Conservation (phyloP, 2,329 filamentous ascomycete species). For the Pseudogymnoascus sp. region DNA sequence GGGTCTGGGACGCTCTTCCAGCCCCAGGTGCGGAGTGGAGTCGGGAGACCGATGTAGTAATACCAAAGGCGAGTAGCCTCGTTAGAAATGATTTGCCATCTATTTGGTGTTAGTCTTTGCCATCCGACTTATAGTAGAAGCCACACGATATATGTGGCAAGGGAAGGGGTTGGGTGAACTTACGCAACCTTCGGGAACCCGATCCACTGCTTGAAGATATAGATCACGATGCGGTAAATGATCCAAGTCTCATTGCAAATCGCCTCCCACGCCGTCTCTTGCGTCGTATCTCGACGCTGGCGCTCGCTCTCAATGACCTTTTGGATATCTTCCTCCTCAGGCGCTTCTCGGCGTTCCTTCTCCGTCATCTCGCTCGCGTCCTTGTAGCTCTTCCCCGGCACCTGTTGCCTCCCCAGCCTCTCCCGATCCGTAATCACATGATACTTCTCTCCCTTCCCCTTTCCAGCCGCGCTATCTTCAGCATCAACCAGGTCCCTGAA, state of each 20-base stretch:
- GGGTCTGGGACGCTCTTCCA: slow-evolving; percentile 36
- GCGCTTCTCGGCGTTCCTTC: slow-evolving; percentile 17
- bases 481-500: slow-evolving; percentile 55
- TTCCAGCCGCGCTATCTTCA: slow-evolving; percentile 26
- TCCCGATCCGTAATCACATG: slow-evolving; percentile 23
- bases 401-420: slow-evolving; percentile 37
- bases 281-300: slow-evolving; percentile 23
- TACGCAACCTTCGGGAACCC: slow-evolving; percentile 62
- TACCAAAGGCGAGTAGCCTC: slow-evolving; percentile 51
- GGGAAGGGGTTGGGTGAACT: slow-evolving; percentile 37
- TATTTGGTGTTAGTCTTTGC: background rate
- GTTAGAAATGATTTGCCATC: slow-evolving; percentile 41
- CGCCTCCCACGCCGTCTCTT: slow-evolving; percentile 45
- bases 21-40: slow-evolving; percentile 48
- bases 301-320: slow-evolving; percentile 29
- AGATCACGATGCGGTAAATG: slow-evolving; percentile 53
- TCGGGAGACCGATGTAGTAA: slow-evolving; percentile 56
- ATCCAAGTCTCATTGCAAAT: slow-evolving; percentile 56
- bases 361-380: slow-evolving; percentile 15
- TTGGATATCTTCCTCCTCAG: slow-evolving; percentile 35
- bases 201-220: slow-evolving; percentile 65
- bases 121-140: slow-evolving; percentile 28
- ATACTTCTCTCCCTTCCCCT: slow-evolving; percentile 18
- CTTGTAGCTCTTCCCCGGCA: slow-evolving; percentile 20
- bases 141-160: slow-evolving; percentile 15